phyloP scores from a whole-genome alignment of 345 rosid species.

The Boechera stricta region DNA sequence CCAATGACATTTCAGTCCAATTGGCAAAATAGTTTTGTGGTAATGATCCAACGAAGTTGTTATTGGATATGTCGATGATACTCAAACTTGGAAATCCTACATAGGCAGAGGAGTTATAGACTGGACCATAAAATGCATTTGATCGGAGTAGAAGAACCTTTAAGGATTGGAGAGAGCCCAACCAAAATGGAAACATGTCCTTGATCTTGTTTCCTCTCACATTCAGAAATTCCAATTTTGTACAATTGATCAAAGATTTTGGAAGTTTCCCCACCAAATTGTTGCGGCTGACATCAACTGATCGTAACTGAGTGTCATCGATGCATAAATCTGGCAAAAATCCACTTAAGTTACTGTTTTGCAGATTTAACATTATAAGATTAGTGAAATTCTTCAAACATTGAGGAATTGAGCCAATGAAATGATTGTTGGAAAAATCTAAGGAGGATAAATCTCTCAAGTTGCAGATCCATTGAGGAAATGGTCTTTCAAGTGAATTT shows the following conservation, averaged over 20 bases:
- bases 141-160: neutral
- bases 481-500: slow-evolving; percentile 9
- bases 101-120: neutral
- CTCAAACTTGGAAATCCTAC: neutral
- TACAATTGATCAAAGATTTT: neutral
- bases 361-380: fast-evolving
- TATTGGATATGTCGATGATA: slow-evolving; percentile 1
- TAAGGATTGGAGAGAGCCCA: neutral
- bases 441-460: fast-evolving
- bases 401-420: neutral
- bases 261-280: slow-evolving; percentile 9
- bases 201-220: neutral
- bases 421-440: neutral
- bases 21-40: slow-evolving; percentile 9
- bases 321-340: neutral
- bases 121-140: slow-evolving; percentile 1
- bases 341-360: slow-evolving; percentile 8
- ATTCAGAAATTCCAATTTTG: neutral
- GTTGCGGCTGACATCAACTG: neutral
- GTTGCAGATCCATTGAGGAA: slow-evolving; percentile 39
- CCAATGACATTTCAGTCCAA: neutral
- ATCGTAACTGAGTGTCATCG: neutral
- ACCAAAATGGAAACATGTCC: neutral
- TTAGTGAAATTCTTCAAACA: neutral
- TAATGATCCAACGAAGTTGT: neutral